A percentile compares a stretch with the other conserved stretches of the same genome.
Conservation (phyloP, 768 basidiomycete species). For the Pleurotus giganteus region DNA sequence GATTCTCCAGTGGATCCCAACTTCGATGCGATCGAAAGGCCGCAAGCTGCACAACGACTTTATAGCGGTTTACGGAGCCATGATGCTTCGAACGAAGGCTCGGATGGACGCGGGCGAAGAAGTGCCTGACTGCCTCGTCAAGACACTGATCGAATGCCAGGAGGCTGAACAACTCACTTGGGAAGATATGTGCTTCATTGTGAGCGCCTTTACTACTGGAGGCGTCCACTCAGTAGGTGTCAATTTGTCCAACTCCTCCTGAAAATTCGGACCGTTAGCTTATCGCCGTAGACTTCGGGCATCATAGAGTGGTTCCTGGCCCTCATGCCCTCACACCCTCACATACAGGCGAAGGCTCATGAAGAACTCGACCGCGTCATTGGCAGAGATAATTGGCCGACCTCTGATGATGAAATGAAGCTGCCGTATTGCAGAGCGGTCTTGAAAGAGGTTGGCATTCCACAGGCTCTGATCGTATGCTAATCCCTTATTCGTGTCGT, state of each 20-base stretch:
- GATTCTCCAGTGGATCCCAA: slow-evolving; percentile 20
- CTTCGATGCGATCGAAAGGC: slow-evolving; percentile 16
- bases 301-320: slow-evolving; percentile 33
- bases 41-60: slow-evolving; percentile 21
- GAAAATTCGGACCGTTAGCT: too few relatives aligned
- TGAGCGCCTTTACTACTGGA: slow-evolving; percentile 30
- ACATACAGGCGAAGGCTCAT: slow-evolving; percentile 27
- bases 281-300: slow-evolving; percentile 25
- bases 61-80: slow-evolving; percentile 27
- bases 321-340: slow-evolving; percentile 27
- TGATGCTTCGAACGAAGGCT: slow-evolving; percentile 26
- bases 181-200: slow-evolving; percentile 32
- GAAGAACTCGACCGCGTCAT: slow-evolving; percentile 34
- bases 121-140: slow-evolving; percentile 33
- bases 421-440: slow-evolving; percentile 28
- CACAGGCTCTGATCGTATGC: background rate
- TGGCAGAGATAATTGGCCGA: slow-evolving; percentile 27
- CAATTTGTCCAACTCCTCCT: slow-evolving; percentile 3
- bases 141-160: slow-evolving; percentile 25
- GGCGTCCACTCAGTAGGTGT: slow-evolving; percentile 35
- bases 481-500: too few relatives aligned
- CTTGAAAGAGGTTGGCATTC: slow-evolving; percentile 20
- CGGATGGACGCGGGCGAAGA: slow-evolving; percentile 28
- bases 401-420: slow-evolving; percentile 19
- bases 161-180: slow-evolving; percentile 27